Evolutionary conservation across 768 basidiomycete genomes (phyloP).

Genomic region (Russula sp.): DNA sequence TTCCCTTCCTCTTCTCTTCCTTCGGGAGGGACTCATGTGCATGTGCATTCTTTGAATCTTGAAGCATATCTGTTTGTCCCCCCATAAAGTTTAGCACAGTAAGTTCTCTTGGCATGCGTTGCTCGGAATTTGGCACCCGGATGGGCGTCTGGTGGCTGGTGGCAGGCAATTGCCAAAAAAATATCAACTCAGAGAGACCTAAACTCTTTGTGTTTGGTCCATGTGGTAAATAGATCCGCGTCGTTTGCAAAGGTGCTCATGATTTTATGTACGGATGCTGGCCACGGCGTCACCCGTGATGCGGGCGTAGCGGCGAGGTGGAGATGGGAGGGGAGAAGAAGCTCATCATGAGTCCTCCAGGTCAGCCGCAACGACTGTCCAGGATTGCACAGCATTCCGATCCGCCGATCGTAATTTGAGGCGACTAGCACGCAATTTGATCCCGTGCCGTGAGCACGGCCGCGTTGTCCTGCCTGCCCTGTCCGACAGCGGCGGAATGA

Average conservation of each 20-base stretch:
- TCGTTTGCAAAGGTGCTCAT: neutral
- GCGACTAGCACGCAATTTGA: neutral
- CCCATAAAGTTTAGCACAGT: neutral
- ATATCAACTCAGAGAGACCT: neutral
- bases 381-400: constrained; percentile 9
- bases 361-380: neutral
- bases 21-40: too few relatives aligned
- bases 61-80: neutral
- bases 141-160: neutral
- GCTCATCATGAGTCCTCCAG: neutral
- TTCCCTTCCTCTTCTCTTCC: too few relatives aligned
- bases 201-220: neutral
- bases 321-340: neutral
- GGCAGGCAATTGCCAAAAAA: neutral
- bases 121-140: neutral
- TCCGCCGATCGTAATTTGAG: constrained; percentile 21
- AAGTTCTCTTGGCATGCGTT: neutral
- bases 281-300: constrained; percentile 1
- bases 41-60: neutral
- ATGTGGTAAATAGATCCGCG: neutral
- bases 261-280: neutral
- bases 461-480: neutral
- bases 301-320: neutral
- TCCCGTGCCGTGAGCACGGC: neutral
- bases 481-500: neutral